Conservation (phyloP, 1,284 basidiomycete genomes). For the Ceratobasidium sp. region DNA sequence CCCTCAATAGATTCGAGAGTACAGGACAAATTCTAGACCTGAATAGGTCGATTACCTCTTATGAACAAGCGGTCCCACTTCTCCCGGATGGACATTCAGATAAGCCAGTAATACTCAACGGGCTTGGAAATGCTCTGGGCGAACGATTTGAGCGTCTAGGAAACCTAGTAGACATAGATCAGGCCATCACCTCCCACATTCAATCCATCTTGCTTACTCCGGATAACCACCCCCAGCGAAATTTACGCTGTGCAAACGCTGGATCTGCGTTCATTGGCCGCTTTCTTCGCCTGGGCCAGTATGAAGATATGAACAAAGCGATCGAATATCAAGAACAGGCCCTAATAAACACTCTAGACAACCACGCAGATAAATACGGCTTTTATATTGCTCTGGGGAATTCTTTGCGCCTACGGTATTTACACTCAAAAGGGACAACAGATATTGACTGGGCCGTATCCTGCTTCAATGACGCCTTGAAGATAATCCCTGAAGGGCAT, state of each 20-base stretch:
- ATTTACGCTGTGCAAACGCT: background rate
- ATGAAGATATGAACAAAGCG: background rate
- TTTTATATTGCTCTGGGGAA: background rate
- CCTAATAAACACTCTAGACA: background rate
- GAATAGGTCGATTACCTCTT: no score
- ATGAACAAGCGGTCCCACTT: background rate
- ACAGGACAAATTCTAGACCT: no score
- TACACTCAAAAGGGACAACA: background rate
- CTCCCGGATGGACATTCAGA: background rate
- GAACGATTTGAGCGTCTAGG: background rate
- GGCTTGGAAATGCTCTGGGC: background rate
- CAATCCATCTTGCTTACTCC: conserved; percentile 2
- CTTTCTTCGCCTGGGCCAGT: background rate
- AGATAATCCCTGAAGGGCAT: background rate
- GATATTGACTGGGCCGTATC: background rate
- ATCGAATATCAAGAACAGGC: background rate
- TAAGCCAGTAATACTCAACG: background rate
- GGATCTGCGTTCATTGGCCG: background rate
- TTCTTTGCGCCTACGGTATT: background rate
- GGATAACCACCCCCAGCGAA: background rate
- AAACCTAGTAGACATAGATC: background rate
- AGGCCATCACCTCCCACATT: background rate
- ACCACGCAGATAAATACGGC: background rate
- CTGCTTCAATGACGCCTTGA: background rate
- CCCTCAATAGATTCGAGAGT: no score